Percentiles rank a stretch among this genome's conserved stretches.
These are phyloP conservation scores for Neurospora sp. DNA, from an alignment of 2,329 filamentous ascomycete species.

Conservation along the genomic window DNA sequence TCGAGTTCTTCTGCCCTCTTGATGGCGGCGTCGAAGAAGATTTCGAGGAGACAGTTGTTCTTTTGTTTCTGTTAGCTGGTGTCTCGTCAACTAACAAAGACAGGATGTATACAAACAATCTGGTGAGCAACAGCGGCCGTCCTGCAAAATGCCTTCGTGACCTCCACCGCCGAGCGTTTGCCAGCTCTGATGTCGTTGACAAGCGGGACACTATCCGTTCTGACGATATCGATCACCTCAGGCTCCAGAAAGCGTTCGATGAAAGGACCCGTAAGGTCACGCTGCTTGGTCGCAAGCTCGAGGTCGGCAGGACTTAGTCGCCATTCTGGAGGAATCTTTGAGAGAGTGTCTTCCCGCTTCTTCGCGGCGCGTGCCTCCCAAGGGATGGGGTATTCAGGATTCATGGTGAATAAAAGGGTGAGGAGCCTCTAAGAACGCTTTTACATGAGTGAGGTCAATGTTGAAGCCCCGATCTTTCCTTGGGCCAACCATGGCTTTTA, in stretches of 20 bases:
- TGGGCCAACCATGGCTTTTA: not conserved
- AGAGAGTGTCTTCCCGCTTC: not conserved
- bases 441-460: not conserved
- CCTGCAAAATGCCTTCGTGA: slow-evolving; percentile 46
- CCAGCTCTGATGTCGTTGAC: slow-evolving; percentile 12
- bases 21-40: slow-evolving; percentile 40
- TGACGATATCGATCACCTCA: slow-evolving; percentile 5
- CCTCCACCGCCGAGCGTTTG: slow-evolving; percentile 30
- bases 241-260: slow-evolving; percentile 13
- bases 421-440: not conserved
- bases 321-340: slow-evolving; percentile 4
- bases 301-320: slow-evolving; percentile 3
- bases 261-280: slow-evolving; percentile 9
- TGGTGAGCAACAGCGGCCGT: slow-evolving; percentile 47
- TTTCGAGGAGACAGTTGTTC: slow-evolving; percentile 40
- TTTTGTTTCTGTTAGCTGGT: slow-evolving; percentile 11
- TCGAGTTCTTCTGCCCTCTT: slow-evolving; percentile 39
- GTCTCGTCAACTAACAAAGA: not conserved
- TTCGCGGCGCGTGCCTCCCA: not conserved
- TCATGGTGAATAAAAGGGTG: not conserved
- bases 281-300: not conserved
- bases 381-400: not conserved
- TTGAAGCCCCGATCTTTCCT: not conserved
- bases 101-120: slow-evolving; percentile 28
- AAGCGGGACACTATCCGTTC: slow-evolving; percentile 4